Conservation (phyloP, 352 stramenopile species). For the Phytophthora constricta region DNA sequence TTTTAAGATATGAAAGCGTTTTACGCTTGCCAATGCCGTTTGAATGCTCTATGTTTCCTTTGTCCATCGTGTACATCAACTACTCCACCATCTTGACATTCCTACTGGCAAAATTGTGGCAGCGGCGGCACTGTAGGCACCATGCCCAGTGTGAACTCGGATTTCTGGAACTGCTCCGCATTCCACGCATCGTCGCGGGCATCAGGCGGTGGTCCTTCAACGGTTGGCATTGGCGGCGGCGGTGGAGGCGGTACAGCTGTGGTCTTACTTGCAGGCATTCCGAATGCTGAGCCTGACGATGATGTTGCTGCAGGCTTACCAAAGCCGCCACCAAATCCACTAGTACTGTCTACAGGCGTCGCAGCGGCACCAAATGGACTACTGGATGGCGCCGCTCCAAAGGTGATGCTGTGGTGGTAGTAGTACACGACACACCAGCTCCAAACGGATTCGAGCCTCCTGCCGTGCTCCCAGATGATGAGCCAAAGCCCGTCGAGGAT, state of each 20-base stretch:
- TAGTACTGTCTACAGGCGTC: slow-evolving; percentile 9
- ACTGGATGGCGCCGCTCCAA: slow-evolving; percentile 30
- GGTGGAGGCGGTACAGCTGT: slow-evolving; percentile 17
- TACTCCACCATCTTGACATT: neutral
- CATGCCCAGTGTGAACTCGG: slow-evolving; percentile 63
- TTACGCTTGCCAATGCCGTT: slow-evolving; percentile 3
- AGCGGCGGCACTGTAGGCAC: slow-evolving; percentile 66
- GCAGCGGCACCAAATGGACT: slow-evolving; percentile 44
- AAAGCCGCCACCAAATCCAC: slow-evolving; percentile 23
- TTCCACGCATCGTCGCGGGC: slow-evolving; percentile 72
- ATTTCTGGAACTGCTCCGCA: slow-evolving; percentile 56
- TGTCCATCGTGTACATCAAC: slow-evolving; percentile 4
- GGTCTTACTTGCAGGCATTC: slow-evolving; percentile 7
- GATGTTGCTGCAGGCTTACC: slow-evolving; percentile 6
- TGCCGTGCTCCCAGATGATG: slow-evolving; percentile 17
- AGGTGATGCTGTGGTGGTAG: slow-evolving; percentile 20
- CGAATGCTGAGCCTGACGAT: slow-evolving; percentile 23
- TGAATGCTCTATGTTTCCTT: neutral
- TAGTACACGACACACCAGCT: slow-evolving; percentile 18
- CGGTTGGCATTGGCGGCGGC: slow-evolving; percentile 6
- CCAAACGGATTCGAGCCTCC: slow-evolving; percentile 28
- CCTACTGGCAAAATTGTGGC: slow-evolving; percentile 56
- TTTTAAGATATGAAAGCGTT: slow-evolving; percentile 19
- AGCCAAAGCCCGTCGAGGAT: slow-evolving; percentile 23
- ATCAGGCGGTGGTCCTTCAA: slow-evolving; percentile 28